Conservation (phyloP, 305 asterid genomes). For the Lippia alba region DNA sequence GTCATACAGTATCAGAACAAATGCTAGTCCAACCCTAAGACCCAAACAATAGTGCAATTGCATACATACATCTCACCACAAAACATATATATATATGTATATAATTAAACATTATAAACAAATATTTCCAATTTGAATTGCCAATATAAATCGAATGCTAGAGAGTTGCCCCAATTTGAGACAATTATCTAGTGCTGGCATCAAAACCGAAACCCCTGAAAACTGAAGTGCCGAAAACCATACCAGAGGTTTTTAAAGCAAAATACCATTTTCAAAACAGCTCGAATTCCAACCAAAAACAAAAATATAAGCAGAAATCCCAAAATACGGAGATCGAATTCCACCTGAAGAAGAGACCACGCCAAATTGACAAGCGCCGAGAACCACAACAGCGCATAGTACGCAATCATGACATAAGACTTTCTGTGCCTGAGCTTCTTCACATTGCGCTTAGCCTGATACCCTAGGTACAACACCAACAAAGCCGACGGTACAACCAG, state of each 20-base stretch:
- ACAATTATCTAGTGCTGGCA: neutral
- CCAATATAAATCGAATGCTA: neutral
- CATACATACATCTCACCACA: too few species aligned
- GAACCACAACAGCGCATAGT: conserved; percentile 77
- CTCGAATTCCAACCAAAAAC: neutral
- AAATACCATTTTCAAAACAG: conserved; percentile 15
- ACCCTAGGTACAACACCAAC: conserved; percentile 77
- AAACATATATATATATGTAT: too few species aligned
- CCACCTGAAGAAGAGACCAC: conserved; percentile 90
- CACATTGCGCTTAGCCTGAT: conserved; percentile 71
- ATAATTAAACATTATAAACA: neutral
- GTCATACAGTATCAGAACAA: neutral
- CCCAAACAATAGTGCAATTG: neutral
- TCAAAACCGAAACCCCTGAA: neutral
- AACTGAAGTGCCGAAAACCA: neutral
- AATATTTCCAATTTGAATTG: neutral
- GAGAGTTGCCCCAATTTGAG: neutral
- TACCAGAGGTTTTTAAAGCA: conserved; percentile 13
- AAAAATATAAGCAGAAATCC: neutral
- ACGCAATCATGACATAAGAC: conserved; percentile 80
- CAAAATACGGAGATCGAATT: conserved; percentile 3
- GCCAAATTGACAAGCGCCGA: conserved; percentile 75
- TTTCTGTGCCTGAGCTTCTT: conserved; percentile 77
- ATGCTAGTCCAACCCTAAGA: neutral
- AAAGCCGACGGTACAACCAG: conserved; percentile 73